These are phyloP conservation scores for Domatiomyces catenatus DNA, from an alignment of 2,329 filamentous ascomycete species.

Conservation along the genomic window DNA sequence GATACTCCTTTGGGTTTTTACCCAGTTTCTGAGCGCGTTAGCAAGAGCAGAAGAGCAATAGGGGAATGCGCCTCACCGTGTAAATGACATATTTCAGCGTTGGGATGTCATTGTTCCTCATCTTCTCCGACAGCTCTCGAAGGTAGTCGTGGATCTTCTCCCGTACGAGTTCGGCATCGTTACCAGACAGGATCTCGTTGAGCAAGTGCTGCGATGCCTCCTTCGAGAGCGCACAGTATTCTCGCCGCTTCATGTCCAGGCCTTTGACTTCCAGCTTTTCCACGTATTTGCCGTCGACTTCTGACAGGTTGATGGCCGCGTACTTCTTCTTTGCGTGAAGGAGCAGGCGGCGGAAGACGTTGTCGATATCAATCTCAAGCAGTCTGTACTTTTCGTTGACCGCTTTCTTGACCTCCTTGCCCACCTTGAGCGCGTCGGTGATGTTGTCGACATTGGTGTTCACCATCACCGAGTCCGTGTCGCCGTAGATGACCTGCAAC, in stretches of 20 bases:
- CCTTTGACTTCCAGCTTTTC: conserved; percentile 98
- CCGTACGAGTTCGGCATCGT: conserved; percentile 77
- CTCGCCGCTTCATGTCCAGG: conserved; percentile 91
- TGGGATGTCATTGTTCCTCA: conserved; percentile 65
- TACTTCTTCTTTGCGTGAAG: conserved; percentile 99
- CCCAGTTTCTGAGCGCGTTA: conserved; percentile 55
- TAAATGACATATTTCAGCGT: conserved; percentile 89
- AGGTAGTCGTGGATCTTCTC: conserved; percentile 88
- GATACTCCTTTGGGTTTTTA: conserved; percentile 84
- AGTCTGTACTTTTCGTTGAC: conserved; percentile 89
- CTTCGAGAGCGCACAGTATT: conserved; percentile 91
- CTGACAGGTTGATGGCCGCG: conserved; percentile 84
- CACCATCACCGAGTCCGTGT: conserved; percentile 99
- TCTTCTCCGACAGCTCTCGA: conserved; percentile 65
- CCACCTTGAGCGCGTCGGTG: conserved; percentile 75
- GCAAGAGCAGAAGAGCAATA: not conserved
- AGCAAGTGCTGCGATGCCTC: conserved; percentile 80
- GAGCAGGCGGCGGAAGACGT: conserved; percentile 82
- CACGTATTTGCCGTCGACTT: conserved; percentile 73
- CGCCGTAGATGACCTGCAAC: conserved; percentile 92
- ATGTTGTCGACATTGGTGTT: conserved; percentile 95
- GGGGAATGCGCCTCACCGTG: conserved; percentile 37
- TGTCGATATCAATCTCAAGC: conserved; percentile 95
- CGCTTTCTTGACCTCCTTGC: conserved; percentile 82
- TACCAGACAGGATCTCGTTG: conserved; percentile 87